Evolutionary conservation across 1,284 basidiomycete species (phyloP).

Genomic region (Hortiboletus rubellus): DNA sequence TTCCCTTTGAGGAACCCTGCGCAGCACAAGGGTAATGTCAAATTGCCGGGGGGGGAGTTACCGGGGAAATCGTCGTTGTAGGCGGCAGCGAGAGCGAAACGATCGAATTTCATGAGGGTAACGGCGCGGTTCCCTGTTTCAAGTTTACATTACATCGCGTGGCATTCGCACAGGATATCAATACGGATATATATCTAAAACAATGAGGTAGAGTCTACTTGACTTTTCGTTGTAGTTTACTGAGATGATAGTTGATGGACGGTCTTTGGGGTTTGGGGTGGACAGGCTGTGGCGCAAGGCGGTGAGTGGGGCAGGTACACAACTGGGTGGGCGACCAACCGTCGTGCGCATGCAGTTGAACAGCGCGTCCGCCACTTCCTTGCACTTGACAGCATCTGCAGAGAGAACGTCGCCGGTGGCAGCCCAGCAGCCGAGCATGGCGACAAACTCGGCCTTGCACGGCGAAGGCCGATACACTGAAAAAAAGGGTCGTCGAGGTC

Average conservation of each 20-base stretch:
- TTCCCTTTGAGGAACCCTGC: not conserved
- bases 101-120: not conserved
- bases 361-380: constrained; percentile 63
- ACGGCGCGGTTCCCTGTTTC: constrained; percentile 9
- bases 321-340: constrained; percentile 48
- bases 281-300: constrained; percentile 48
- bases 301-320: constrained; percentile 1
- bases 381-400: constrained; percentile 52
- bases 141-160: constrained; percentile 21
- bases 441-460: constrained; percentile 61
- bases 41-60: not conserved
- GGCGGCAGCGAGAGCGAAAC: not conserved
- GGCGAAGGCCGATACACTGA: constrained; percentile 27
- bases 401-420: constrained; percentile 72
- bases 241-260: constrained; percentile 84
- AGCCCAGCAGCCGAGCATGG: constrained; percentile 94
- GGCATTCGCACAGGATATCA: constrained; percentile 17
- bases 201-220: constrained; percentile 46
- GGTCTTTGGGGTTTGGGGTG: constrained; percentile 63
- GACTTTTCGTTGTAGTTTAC: constrained; percentile 69
- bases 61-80: not conserved
- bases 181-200: constrained; percentile 22
- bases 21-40: not conserved
- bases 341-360: constrained; percentile 87
- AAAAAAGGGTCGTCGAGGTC: not conserved